Conservation (phyloP, 208 protist species). For the Leishmania amazonensis region DNA sequence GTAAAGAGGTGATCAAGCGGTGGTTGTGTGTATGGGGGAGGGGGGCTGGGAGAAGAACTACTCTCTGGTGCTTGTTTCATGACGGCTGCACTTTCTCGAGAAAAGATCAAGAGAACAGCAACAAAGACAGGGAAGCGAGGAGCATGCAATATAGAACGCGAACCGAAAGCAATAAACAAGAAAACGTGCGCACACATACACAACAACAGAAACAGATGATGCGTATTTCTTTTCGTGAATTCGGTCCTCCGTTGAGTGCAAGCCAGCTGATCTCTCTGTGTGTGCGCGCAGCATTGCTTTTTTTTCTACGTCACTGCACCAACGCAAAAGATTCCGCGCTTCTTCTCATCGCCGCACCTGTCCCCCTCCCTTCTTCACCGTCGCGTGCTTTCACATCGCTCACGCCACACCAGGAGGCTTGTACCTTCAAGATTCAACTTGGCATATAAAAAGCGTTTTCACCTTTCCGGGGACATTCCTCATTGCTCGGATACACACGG, state of each 20-base stretch:
- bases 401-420: neutral
- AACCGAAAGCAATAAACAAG: conserved; percentile 7
- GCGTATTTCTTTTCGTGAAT: neutral
- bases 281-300: neutral
- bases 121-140: neutral
- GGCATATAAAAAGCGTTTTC: neutral
- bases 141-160: neutral
- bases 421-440: neutral
- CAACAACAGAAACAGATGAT: neutral
- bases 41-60: neutral
- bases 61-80: neutral
- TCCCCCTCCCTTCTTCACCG: neutral
- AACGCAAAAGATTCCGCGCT: neutral
- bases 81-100: neutral
- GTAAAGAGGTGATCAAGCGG: neutral
- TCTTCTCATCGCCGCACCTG: neutral
- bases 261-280: neutral
- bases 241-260: neutral
- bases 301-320: neutral
- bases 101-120: neutral
- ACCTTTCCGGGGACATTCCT: neutral
- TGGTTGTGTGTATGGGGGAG: neutral
- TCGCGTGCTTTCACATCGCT: neutral
- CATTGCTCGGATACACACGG: neutral
- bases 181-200: neutral